Percentiles rank a stretch among this genome's conserved stretches.
Evolutionary conservation across 768 basidiomycete species (phyloP).

Genomic region (Chalciporus pseudorubinellus): DNA sequence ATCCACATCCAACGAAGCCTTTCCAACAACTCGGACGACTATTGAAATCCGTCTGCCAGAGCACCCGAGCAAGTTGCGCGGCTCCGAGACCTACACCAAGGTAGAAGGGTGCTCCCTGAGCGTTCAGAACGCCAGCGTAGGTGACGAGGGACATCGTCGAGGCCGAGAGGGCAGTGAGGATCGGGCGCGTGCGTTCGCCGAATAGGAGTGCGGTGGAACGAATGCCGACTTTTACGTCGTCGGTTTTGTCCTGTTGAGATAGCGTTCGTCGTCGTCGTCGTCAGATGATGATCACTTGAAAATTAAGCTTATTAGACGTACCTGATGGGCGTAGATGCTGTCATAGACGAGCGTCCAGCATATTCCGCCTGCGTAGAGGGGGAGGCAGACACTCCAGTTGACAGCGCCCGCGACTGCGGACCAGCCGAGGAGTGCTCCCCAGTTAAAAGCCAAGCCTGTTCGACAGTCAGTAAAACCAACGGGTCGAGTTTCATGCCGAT

Average conservation of each 20-base stretch:
- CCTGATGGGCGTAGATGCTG: slow-evolving; percentile 97
- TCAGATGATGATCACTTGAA: background rate
- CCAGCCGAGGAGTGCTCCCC: slow-evolving; percentile 96
- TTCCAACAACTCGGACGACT: slow-evolving; percentile 80
- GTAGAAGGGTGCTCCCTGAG: slow-evolving; percentile 76
- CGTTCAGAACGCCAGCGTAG: slow-evolving; percentile 78
- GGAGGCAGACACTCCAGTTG: slow-evolving; percentile 79
- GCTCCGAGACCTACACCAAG: slow-evolving; percentile 71
- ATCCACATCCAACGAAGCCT: slow-evolving; percentile 85
- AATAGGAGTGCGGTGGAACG: slow-evolving; percentile 94
- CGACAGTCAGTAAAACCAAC: background rate
- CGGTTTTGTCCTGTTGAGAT: slow-evolving; percentile 90
- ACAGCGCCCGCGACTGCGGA: slow-evolving; percentile 83
- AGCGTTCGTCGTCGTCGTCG: too few species aligned
- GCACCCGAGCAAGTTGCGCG: slow-evolving; percentile 72
- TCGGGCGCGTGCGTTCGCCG: slow-evolving; percentile 67
- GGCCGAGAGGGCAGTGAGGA: slow-evolving; percentile 71
- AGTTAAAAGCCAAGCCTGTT: slow-evolving; percentile 91
- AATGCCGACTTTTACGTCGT: slow-evolving; percentile 86
- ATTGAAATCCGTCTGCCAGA: slow-evolving; percentile 75
- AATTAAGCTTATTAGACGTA: slow-evolving; percentile 22
- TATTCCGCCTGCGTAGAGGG: slow-evolving; percentile 86
- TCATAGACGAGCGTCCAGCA: slow-evolving; percentile 97
- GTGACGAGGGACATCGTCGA: slow-evolving; percentile 73
- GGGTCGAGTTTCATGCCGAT: background rate